phyloP scores from a whole-genome alignment of 768 basidiomycete species.

The Cubamyces lactineus region DNA sequence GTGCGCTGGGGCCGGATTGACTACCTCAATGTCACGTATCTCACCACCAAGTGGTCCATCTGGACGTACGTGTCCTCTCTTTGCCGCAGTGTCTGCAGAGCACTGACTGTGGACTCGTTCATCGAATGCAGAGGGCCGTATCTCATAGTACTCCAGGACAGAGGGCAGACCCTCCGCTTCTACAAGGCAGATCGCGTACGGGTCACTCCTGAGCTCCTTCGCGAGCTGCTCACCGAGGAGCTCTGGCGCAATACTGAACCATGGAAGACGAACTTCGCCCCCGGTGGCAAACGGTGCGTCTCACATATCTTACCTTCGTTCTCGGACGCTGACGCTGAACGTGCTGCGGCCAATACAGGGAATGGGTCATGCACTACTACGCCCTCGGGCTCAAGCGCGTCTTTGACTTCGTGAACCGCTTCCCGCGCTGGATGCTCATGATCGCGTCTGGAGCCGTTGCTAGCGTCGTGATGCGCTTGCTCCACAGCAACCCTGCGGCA shows the following conservation, averaged over 20 bases:
- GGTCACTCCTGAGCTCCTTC: conserved; percentile 60
- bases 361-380: conserved; percentile 65
- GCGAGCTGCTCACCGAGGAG: conserved; percentile 67
- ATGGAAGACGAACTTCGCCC: conserved; percentile 72
- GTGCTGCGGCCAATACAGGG: conserved; percentile 45
- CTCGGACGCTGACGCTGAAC: background rate
- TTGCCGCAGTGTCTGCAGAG: background rate
- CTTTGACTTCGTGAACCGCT: conserved; percentile 53
- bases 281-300: conserved; percentile 74
- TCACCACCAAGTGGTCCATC: conserved; percentile 85
- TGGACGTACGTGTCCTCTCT: conserved; percentile 65
- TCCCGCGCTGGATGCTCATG: conserved; percentile 78
- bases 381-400: conserved; percentile 50
- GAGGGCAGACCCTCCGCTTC: conserved; percentile 83
- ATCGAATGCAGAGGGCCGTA: conserved; percentile 64
- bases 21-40: conserved; percentile 79
- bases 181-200: conserved; percentile 67
- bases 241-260: conserved; percentile 63
- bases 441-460: conserved; percentile 65
- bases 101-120: background rate
- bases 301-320: conserved; percentile 3
- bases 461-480: conserved; percentile 64
- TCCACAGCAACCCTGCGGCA: conserved; percentile 47
- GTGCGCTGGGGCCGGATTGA: conserved; percentile 87
- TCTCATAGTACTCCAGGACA: conserved; percentile 68